Percentiles rank a stretch among this genome's conserved stretches.
These are phyloP conservation scores for Dictyostelium intermedium DNA, from an alignment of 78 protist species.

Conservation along the genomic window DNA sequence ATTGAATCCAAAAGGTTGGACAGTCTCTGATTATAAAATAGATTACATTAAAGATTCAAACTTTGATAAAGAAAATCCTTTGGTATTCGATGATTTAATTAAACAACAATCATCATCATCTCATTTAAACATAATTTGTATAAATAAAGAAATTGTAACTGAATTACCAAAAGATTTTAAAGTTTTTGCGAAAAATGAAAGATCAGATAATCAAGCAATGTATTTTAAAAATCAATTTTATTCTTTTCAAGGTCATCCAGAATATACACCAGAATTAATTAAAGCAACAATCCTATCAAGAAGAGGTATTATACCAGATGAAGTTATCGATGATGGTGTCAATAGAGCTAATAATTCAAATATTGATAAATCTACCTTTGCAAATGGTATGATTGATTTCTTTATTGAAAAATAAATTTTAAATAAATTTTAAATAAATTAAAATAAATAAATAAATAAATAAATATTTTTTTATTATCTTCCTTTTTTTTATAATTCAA, in stretches of 20 bases:
- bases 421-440: no score
- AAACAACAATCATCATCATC: not conserved
- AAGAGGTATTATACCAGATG: slow-evolving; percentile 71
- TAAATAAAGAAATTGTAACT: slow-evolving; percentile 36
- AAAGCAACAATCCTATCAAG: slow-evolving; percentile 5
- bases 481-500: not conserved
- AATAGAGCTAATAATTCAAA: slow-evolving; percentile 41
- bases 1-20: slow-evolving; percentile 54
- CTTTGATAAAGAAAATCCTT: not conserved
- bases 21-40: slow-evolving; percentile 29
- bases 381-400: slow-evolving; percentile 42
- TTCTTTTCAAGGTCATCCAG: slow-evolving; percentile 72
- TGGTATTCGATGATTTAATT: not conserved
- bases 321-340: slow-evolving; percentile 50
- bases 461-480: not conserved
- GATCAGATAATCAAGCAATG: slow-evolving; percentile 46
- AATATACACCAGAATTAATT: slow-evolving; percentile 54
- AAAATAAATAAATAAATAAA: no score
- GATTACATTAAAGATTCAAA: not conserved
- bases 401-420: slow-evolving; percentile 10
- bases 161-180: slow-evolving; percentile 23
- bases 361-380: slow-evolving; percentile 22
- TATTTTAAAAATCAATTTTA: slow-evolving; percentile 7
- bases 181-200: slow-evolving; percentile 5
- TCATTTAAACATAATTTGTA: slow-evolving; percentile 38